Conservation (phyloP, 1,284 basidiomycete genomes). For the Flammula alnicola region DNA sequence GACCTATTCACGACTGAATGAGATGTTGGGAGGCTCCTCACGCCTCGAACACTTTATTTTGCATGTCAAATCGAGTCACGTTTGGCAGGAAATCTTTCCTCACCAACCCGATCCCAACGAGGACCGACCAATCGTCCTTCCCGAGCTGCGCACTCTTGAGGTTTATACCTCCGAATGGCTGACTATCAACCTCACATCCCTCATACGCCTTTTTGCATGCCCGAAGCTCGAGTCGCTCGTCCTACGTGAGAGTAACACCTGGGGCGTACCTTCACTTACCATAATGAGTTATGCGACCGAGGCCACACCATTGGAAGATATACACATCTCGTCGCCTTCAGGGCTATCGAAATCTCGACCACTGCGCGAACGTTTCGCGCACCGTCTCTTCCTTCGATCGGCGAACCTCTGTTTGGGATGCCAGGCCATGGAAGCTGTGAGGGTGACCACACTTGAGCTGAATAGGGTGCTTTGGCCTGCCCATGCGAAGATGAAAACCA, state of each 20-base stretch:
- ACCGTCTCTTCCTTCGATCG: constrained; percentile 4
- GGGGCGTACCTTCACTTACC: constrained; percentile 4
- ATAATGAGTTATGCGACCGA: constrained; percentile 24
- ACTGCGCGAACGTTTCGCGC: not conserved
- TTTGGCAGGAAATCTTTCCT: constrained; percentile 17
- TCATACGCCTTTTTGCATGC: constrained; percentile 26
- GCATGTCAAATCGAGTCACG: constrained; percentile 26
- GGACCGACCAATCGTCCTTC: constrained; percentile 24
- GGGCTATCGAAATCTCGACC: not conserved
- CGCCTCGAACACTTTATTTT: constrained; percentile 25
- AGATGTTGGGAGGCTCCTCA: constrained; percentile 25
- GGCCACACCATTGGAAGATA: constrained; percentile 14
- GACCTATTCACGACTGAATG: constrained; percentile 19
- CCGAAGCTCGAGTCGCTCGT: constrained; percentile 27
- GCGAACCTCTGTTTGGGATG: not conserved
- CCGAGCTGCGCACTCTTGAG: constrained; percentile 25
- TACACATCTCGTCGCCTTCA: not conserved
- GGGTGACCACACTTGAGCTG: constrained; percentile 27
- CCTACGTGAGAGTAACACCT: constrained; percentile 22
- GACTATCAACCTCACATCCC: constrained; percentile 20
- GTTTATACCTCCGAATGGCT: constrained; percentile 33
- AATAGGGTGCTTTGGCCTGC: constrained; percentile 22
- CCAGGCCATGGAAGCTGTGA: constrained; percentile 14
- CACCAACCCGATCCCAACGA: not conserved
- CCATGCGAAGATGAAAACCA: constrained; percentile 16